Evolutionary conservation across 2,329 filamentous ascomycete genomes (phyloP).

Genomic region (Plectosphaerella cucumerina): DNA sequence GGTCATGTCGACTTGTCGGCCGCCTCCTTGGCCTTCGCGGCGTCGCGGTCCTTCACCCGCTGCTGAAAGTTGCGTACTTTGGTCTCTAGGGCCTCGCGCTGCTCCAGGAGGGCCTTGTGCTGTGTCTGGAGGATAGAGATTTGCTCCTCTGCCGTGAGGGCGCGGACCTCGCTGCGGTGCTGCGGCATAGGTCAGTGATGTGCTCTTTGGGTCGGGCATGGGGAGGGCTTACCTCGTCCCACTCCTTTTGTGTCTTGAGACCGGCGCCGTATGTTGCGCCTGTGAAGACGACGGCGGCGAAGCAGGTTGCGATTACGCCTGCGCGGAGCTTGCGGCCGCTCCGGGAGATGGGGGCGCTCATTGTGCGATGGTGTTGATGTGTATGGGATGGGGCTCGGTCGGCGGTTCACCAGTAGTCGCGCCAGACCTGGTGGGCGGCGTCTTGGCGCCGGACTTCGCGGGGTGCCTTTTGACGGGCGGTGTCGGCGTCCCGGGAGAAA

Average conservation of each 20-base stretch:
- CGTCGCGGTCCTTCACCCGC: slow-evolving; percentile 32
- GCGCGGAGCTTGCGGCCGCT: slow-evolving; percentile 14
- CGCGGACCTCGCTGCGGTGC: slow-evolving; percentile 30
- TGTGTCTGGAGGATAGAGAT: slow-evolving; percentile 40
- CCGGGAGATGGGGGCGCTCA: slow-evolving; percentile 11
- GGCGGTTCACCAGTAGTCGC: slow-evolving; percentile 18
- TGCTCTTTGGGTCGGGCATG: neutral
- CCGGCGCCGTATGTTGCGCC: slow-evolving; percentile 45
- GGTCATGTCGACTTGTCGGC: neutral
- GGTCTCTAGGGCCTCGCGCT: slow-evolving; percentile 33
- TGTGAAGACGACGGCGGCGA: slow-evolving; percentile 41
- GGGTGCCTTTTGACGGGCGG: slow-evolving; percentile 12
- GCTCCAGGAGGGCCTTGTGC: slow-evolving; percentile 30
- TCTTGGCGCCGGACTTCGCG: slow-evolving; percentile 14
- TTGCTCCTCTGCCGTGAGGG: slow-evolving; percentile 36
- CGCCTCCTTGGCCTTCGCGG: slow-evolving; percentile 7
- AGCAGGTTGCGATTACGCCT: slow-evolving; percentile 32
- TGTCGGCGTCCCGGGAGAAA: neutral
- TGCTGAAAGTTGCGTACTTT: slow-evolving; percentile 36
- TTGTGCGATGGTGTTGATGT: neutral
- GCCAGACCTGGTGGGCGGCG: slow-evolving; percentile 18
- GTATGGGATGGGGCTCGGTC: neutral
- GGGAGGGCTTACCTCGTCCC: slow-evolving; percentile 29
- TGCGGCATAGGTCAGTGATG: slow-evolving; percentile 8
- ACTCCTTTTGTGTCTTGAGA: slow-evolving; percentile 44